Percentiles rank a stretch among this genome's conserved stretches.
These are phyloP conservation scores for Calonectria pseudoreteaudii DNA, from an alignment of 2,329 filamentous ascomycete species.

Conservation along the genomic window DNA sequence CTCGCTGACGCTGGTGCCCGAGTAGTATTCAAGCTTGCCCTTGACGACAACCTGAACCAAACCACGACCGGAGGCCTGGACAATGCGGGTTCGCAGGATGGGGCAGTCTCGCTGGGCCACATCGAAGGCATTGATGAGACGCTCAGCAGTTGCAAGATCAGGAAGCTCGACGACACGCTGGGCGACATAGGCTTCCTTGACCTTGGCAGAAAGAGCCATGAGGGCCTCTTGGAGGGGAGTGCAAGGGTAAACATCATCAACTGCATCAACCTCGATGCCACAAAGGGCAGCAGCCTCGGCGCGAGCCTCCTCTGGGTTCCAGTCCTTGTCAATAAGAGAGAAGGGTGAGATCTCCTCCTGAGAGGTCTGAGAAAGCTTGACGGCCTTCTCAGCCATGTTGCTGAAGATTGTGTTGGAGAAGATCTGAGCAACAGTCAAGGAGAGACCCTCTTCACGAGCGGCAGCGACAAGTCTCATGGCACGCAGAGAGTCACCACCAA, in stretches of 20 bases:
- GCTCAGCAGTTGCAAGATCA: constrained; percentile 49
- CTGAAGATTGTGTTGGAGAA: constrained; percentile 59
- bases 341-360: constrained; percentile 50
- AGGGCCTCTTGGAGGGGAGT: constrained; percentile 66
- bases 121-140: constrained; percentile 58
- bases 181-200: constrained; percentile 64
- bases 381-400: constrained; percentile 54
- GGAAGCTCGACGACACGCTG: constrained; percentile 58
- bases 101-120: constrained; percentile 50
- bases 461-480: constrained; percentile 63
- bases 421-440: constrained; percentile 58
- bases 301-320: constrained; percentile 49
- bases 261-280: constrained; percentile 44
- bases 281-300: constrained; percentile 56
- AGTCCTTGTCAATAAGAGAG: constrained; percentile 52
- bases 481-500: constrained; percentile 64
- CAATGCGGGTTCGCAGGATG: constrained; percentile 62
- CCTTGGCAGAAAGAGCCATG: constrained; percentile 64
- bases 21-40: constrained; percentile 50
- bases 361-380: constrained; percentile 35
- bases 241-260: constrained; percentile 67
- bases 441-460: constrained; percentile 52
- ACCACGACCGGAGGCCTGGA: constrained; percentile 57
- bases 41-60: constrained; percentile 61
- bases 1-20: constrained; percentile 49